Evolutionary conservation across 805 yeast species (phyloP).

Genomic region (Candida bentonensis): DNA sequence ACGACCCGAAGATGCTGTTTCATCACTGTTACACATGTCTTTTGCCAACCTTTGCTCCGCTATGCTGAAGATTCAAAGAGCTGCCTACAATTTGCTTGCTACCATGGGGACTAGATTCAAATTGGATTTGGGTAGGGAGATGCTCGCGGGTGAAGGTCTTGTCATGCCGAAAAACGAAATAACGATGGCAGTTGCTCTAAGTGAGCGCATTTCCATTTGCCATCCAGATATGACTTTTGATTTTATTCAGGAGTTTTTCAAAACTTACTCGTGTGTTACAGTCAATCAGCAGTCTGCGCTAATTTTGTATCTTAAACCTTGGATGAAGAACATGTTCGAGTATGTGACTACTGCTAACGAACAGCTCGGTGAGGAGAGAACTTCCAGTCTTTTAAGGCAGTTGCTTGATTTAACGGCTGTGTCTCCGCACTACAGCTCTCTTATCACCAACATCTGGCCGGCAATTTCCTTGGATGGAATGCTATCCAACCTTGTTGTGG

Average conservation of each 20-base stretch:
- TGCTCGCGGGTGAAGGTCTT: constrained; percentile 41
- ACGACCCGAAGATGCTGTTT: constrained; percentile 30
- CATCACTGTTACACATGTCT: constrained; percentile 48
- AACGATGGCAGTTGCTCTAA: constrained; percentile 42
- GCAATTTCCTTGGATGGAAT: constrained; percentile 47
- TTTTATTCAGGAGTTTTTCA: constrained; percentile 36
- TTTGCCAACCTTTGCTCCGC: constrained; percentile 55
- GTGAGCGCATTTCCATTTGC: constrained; percentile 39
- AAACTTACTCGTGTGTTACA: constrained; percentile 30
- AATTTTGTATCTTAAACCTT: constrained; percentile 47
- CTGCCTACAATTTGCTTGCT: constrained; percentile 50
- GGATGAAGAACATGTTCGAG: constrained; percentile 55
- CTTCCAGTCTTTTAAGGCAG: constrained; percentile 46
- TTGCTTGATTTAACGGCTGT: constrained; percentile 29
- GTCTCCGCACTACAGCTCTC: neutral
- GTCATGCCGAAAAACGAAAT: constrained; percentile 57
- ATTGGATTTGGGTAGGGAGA: constrained; percentile 43
- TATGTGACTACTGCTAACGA: constrained; percentile 40
- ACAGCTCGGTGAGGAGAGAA: constrained; percentile 44
- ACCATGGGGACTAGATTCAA: constrained; percentile 47
- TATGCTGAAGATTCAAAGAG: constrained; percentile 42
- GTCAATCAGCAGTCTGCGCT: constrained; percentile 1
- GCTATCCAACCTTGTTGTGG: constrained; percentile 43
- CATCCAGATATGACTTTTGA: constrained; percentile 50
- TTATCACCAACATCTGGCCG: constrained; percentile 54